phyloP scores from a whole-genome alignment of 495 filamentous ascomycete species.

The Penicillium canariense region DNA sequence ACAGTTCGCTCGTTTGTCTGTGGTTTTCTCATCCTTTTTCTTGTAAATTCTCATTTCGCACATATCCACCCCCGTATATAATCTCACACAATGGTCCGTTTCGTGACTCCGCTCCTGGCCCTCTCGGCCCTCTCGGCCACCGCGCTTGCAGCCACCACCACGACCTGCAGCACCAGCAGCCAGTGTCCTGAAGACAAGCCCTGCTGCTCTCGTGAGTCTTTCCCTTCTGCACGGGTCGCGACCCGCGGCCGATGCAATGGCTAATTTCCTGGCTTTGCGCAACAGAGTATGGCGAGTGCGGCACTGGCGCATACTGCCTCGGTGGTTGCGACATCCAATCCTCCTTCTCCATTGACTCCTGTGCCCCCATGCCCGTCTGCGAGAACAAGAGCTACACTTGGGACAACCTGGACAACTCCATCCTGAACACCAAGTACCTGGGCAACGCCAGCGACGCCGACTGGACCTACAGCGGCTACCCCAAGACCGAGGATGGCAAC shows the following conservation, averaged over 20 bases:
- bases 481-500: conserved; percentile 55
- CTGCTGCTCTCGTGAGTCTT: conserved; percentile 87
- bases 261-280: not conserved
- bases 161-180: conserved; percentile 53
- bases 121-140: conserved; percentile 39
- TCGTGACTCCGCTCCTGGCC: conserved; percentile 32
- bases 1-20: conserved; percentile 26
- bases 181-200: conserved; percentile 74
- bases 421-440: conserved; percentile 73
- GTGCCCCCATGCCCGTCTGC: conserved; percentile 83
- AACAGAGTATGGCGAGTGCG: conserved; percentile 89
- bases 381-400: conserved; percentile 65
- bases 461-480: conserved; percentile 83
- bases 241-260: not conserved
- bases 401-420: conserved; percentile 64
- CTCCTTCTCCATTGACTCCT: conserved; percentile 79
- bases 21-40: conserved; percentile 8
- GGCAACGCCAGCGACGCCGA: conserved; percentile 74
- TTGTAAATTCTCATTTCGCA: conserved; percentile 21
- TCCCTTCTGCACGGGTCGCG: not conserved
- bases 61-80: conserved; percentile 19
- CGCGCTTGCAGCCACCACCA: conserved; percentile 33
- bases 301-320: conserved; percentile 91
- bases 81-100: conserved; percentile 34
- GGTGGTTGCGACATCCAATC: conserved; percentile 88